Conservation (phyloP, 1,139 yeast species). For the Suhomyces maxii region DNA sequence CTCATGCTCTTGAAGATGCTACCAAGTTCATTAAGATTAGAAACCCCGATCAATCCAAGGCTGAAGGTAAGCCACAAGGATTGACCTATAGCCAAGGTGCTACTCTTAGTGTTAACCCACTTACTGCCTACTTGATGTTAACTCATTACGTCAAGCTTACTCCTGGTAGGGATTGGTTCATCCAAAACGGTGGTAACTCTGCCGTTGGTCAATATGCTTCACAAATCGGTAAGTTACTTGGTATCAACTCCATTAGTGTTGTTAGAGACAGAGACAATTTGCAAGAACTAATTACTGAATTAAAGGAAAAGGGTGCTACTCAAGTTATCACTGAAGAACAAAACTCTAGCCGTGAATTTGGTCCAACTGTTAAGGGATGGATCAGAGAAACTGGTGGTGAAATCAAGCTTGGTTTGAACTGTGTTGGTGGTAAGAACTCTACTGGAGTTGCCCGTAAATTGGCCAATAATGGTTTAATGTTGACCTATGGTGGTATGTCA, state of each 20-base stretch:
- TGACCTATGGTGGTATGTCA: slow-evolving; percentile 98
- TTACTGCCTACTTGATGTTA: slow-evolving; percentile 89
- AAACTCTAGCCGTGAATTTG: slow-evolving; percentile 65
- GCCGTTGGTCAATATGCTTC: slow-evolving; percentile 95
- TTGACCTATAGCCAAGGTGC: slow-evolving; percentile 72
- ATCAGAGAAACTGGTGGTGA: slow-evolving; percentile 54
- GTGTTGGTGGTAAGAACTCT: slow-evolving; percentile 89
- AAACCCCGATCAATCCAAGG: slow-evolving; percentile 36
- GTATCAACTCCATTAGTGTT: slow-evolving; percentile 80
- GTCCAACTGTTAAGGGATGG: slow-evolving; percentile 61
- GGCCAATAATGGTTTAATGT: slow-evolving; percentile 63
- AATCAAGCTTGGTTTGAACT: slow-evolving; percentile 79
- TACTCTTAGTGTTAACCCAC: slow-evolving; percentile 86
- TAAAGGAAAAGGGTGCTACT: slow-evolving; percentile 72
- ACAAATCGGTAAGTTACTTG: slow-evolving; percentile 78
- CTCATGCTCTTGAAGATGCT: slow-evolving; percentile 63
- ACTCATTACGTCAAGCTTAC: slow-evolving; percentile 62
- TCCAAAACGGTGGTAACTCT: slow-evolving; percentile 95
- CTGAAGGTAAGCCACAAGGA: slow-evolving; percentile 38
- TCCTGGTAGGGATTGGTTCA: slow-evolving; percentile 82
- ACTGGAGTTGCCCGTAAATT: slow-evolving; percentile 82
- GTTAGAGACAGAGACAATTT: slow-evolving; percentile 83
- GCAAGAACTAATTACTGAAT: slow-evolving; percentile 60
- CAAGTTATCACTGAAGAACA: slow-evolving; percentile 88
- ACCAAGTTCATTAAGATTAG: slow-evolving; percentile 55